Evolutionary conservation across 2,329 filamentous ascomycete species (phyloP).

Genomic region (Aspergillus persii): DNA sequence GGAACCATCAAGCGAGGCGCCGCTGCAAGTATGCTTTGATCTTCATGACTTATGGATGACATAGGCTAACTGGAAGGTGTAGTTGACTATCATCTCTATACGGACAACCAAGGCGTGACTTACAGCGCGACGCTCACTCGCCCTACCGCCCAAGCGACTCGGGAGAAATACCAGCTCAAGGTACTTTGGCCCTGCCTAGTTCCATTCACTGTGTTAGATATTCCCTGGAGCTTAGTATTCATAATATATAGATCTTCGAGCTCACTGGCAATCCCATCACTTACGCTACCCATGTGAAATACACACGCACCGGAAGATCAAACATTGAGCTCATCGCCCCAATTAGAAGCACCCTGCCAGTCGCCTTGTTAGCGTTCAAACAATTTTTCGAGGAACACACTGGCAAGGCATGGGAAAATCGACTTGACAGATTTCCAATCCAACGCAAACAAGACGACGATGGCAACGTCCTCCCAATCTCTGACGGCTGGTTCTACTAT

Average conservation of each 20-base stretch:
- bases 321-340: constrained; percentile 34
- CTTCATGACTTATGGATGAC: neutral
- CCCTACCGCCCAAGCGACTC: constrained; percentile 47
- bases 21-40: neutral
- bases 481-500: constrained; percentile 34
- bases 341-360: constrained; percentile 28
- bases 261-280: constrained; percentile 58
- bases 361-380: constrained; percentile 53
- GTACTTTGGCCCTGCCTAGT: constrained; percentile 45
- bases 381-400: constrained; percentile 59
- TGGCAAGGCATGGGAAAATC: constrained; percentile 58
- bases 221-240: neutral
- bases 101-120: constrained; percentile 58
- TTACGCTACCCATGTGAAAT: constrained; percentile 61
- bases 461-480: constrained; percentile 22
- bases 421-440: constrained; percentile 15
- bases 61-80: neutral
- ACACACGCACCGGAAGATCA: constrained; percentile 31
- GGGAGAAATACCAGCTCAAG: constrained; percentile 60
- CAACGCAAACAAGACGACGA: constrained; percentile 22
- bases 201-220: too few species aligned
- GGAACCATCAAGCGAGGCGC: neutral
- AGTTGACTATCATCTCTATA: constrained; percentile 65
- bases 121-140: constrained; percentile 65
- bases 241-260: constrained; percentile 61